phyloP scores from a whole-genome alignment of 1,284 basidiomycete genomes.

The Lignosus rhinocerotis region DNA sequence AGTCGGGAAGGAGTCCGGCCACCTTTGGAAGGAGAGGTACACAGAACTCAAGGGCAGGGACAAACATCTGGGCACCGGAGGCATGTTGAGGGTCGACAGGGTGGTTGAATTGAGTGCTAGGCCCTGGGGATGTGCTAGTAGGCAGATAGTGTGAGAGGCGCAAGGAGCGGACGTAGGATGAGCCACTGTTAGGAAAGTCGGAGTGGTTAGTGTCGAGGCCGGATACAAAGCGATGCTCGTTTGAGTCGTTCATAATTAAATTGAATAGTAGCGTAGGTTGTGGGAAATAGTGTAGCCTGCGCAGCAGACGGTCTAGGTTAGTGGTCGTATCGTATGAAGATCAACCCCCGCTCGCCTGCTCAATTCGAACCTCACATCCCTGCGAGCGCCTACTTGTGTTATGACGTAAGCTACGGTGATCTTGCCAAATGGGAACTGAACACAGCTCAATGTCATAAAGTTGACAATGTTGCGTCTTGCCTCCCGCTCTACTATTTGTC shows the following conservation, averaged over 20 bases:
- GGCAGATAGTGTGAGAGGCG: constrained; percentile 14
- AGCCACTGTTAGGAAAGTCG: constrained; percentile 5
- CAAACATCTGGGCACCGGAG: not conserved
- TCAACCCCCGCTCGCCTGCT: not conserved
- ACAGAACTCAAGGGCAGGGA: constrained; percentile 18
- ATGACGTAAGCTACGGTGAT: not conserved
- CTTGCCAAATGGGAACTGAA: too few species aligned
- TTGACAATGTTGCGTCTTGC: not conserved
- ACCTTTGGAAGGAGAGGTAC: constrained; percentile 16
- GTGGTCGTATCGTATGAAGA: constrained; percentile 15
- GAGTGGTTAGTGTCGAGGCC: constrained; percentile 10
- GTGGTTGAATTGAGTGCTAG: constrained; percentile 9
- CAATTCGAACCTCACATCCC: not conserved
- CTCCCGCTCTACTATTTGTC: constrained; percentile 1
- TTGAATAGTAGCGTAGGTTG: constrained; percentile 18
- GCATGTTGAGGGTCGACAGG: not conserved
- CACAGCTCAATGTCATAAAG: too few species aligned
- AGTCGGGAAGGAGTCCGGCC: constrained; percentile 23
- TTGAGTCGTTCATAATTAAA: constrained; percentile 27
- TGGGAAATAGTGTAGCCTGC: constrained; percentile 12
- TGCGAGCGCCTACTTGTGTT: not conserved
- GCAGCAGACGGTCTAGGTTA: constrained; percentile 22
- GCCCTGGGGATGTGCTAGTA: constrained; percentile 22
- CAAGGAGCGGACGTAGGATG: constrained; percentile 21
- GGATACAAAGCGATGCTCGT: constrained; percentile 29